Evolutionary conservation across 768 basidiomycete genomes (phyloP).

Genomic region (Suillus americanus): DNA sequence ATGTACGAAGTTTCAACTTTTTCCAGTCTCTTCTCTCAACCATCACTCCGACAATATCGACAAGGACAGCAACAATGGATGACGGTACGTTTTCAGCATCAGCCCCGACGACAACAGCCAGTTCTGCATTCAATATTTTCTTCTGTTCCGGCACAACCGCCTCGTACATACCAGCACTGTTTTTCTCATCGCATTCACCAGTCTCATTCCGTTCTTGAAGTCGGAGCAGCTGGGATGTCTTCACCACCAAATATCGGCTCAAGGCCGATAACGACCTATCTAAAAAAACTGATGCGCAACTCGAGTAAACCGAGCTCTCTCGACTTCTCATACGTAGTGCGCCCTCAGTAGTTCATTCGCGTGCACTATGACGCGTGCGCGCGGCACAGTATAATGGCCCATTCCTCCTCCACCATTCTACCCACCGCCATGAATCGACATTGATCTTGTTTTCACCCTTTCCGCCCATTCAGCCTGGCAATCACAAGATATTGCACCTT

Average conservation of each 20-base stretch:
- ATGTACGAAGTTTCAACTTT: slow-evolving; percentile 5
- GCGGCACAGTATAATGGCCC: slow-evolving; percentile 7
- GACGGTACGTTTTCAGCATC: slow-evolving; percentile 86
- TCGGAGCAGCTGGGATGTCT: too few relatives aligned
- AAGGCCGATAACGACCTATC: slow-evolving; percentile 26
- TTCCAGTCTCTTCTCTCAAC: slow-evolving; percentile 17
- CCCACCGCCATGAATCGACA: slow-evolving; percentile 35
- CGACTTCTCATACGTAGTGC: slow-evolving; percentile 13
- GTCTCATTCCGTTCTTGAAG: too few relatives aligned
- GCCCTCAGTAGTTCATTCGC: slow-evolving; percentile 8
- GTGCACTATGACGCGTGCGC: slow-evolving; percentile 15
- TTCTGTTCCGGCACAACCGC: slow-evolving; percentile 35
- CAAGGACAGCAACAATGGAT: slow-evolving; percentile 45
- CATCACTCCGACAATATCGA: slow-evolving; percentile 22
- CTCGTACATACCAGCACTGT: slow-evolving; percentile 31
- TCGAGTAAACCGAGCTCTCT: slow-evolving; percentile 11
- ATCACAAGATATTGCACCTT: slow-evolving; percentile 77
- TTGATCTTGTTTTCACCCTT: slow-evolving; percentile 44
- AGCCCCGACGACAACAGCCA: slow-evolving; percentile 63
- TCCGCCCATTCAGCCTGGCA: slow-evolving; percentile 68
- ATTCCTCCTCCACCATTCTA: slow-evolving; percentile 32
- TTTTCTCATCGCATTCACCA: slow-evolving; percentile 22
- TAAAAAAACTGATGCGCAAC: slow-evolving; percentile 4
- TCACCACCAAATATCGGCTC: slow-evolving; percentile 21
- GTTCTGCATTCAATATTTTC: slow-evolving; percentile 43